These are phyloP conservation scores for Psilocybe cubensis DNA, from an alignment of 768 basidiomycete species.

Conservation along the genomic window DNA sequence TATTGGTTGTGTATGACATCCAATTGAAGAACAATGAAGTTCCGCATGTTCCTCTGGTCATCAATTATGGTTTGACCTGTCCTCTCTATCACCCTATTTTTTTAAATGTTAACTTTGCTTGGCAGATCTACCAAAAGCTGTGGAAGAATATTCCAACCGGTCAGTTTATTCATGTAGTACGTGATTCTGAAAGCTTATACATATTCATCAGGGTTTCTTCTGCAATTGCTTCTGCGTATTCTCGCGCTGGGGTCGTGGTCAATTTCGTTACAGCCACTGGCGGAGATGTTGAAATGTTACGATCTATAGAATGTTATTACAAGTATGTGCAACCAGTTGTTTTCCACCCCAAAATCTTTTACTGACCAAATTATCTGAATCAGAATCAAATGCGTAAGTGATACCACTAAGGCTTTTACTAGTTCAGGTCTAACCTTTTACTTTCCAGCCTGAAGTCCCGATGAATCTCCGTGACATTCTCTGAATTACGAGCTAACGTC, in stretches of 20 bases:
- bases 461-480: conserved; percentile 89
- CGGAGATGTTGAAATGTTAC: conserved; percentile 97
- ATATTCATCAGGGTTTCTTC: conserved; percentile 67
- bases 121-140: conserved; percentile 87
- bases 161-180: conserved; percentile 32
- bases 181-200: conserved; percentile 2
- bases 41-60: conserved; percentile 87
- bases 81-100: not conserved
- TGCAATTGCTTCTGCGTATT: conserved; percentile 84
- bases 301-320: conserved; percentile 99
- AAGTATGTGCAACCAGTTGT: conserved; percentile 51
- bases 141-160: conserved; percentile 98
- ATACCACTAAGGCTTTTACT: not conserved
- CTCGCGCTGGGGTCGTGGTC: conserved; percentile 89
- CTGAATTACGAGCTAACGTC: conserved; percentile 54
- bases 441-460: conserved; percentile 82
- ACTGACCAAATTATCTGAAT: conserved; percentile 5
- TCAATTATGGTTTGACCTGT: conserved; percentile 79
- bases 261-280: conserved; percentile 98
- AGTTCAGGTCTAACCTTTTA: conserved; percentile 12
- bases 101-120: conserved; percentile 11
- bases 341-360: not conserved
- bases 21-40: conserved; percentile 91
- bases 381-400: conserved; percentile 89
- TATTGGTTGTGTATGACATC: conserved; percentile 92